Conservation (phyloP, 2,329 filamentous ascomycete species). For the Ceratocystis huliohia region DNA sequence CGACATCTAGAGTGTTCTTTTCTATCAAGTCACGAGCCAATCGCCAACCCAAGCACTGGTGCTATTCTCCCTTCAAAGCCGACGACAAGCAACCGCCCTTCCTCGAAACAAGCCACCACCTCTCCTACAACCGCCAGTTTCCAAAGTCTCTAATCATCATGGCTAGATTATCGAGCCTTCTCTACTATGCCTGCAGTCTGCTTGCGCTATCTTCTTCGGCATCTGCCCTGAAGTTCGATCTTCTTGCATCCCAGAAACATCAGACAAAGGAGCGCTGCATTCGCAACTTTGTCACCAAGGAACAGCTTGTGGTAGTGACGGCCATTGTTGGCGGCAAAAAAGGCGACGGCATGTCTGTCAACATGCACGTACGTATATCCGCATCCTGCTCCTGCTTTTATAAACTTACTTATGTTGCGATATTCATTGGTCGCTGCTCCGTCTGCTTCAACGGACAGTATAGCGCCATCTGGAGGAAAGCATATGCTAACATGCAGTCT, state of each 20-base stretch:
- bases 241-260: conserved; percentile 49
- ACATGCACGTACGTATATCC: conserved; percentile 64
- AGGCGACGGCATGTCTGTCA: conserved; percentile 84
- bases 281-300: conserved; percentile 84
- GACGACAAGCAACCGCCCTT: neutral
- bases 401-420: neutral
- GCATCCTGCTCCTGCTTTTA: neutral
- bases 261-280: conserved; percentile 76
- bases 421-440: neutral
- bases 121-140: neutral
- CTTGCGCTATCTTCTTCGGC: conserved; percentile 42
- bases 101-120: neutral
- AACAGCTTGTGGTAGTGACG: conserved; percentile 91
- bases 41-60: neutral
- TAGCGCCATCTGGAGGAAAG: neutral
- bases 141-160: conserved; percentile 2
- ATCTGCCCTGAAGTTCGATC: conserved; percentile 83
- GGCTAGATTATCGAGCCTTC: conserved; percentile 27
- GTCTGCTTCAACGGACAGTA: neutral
- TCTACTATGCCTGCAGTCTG: conserved; percentile 47
- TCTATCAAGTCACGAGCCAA: neutral
- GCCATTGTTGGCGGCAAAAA: conserved; percentile 72
- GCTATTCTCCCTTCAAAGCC: neutral
- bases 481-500: conserved; percentile 22
- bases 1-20: conserved; percentile 4